These are phyloP conservation scores for Microbotryum saponariae DNA, from an alignment of 1,284 basidiomycete genomes.

Conservation along the genomic window DNA sequence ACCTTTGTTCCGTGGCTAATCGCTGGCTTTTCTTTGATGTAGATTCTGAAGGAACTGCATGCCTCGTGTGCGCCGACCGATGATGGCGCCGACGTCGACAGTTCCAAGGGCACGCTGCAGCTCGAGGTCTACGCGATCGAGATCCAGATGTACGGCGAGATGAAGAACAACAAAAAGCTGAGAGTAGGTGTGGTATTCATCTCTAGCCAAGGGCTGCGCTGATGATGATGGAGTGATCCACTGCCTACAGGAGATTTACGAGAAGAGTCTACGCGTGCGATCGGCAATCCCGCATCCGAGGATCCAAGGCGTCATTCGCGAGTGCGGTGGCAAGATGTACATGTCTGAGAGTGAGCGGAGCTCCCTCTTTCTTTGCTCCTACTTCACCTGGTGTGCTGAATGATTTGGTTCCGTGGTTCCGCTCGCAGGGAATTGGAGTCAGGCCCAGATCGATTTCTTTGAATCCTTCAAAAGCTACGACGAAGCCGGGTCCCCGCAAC, in stretches of 20 bases:
- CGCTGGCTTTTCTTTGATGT: not conserved
- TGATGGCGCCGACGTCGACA: constrained; percentile 54
- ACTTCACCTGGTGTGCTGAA: not conserved
- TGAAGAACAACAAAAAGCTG: constrained; percentile 87
- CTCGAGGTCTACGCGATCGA: constrained; percentile 98
- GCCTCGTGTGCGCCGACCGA: constrained; percentile 44
- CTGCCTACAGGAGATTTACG: constrained; percentile 76
- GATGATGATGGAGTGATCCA: constrained; percentile 5
- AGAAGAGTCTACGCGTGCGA: constrained; percentile 82
- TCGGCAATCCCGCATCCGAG: constrained; percentile 97
- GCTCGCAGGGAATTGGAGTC: constrained; percentile 76
- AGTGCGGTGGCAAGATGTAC: constrained; percentile 99
- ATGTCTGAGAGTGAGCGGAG: constrained; percentile 84
- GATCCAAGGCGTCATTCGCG: constrained; percentile 98
- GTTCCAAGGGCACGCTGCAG: constrained; percentile 81
- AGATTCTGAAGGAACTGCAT: constrained; percentile 47
- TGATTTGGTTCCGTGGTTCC: not conserved
- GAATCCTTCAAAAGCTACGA: constrained; percentile 98
- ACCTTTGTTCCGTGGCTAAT: not conserved
- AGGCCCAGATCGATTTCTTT: constrained; percentile 96
- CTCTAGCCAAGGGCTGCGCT: not conserved
- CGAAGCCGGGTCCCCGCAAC: constrained; percentile 90
- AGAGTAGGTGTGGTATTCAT: constrained; percentile 53
- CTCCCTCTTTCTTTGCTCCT: not conserved
- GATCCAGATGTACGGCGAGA: constrained; percentile 99